phyloP scores from a whole-genome alignment of 2,329 filamentous ascomycete genomes.

The Calonectria multiphialidica region DNA sequence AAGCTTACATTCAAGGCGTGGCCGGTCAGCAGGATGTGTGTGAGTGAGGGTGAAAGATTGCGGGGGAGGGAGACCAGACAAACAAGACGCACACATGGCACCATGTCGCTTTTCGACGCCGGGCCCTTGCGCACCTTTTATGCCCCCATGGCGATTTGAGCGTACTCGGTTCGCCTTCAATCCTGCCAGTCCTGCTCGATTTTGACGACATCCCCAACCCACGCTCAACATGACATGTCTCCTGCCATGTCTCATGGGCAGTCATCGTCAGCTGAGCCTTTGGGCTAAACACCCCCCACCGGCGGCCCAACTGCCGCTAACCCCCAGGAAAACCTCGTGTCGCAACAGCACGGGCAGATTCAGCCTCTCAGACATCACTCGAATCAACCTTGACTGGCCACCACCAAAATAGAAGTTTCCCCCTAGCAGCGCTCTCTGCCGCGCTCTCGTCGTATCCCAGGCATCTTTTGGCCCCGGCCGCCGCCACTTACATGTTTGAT shows the following conservation, averaged over 20 bases:
- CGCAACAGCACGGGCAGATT: conserved; percentile 8
- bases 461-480: neutral
- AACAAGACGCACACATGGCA: neutral
- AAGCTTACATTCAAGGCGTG: neutral
- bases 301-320: neutral
- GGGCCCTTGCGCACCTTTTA: neutral
- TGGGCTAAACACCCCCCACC: neutral
- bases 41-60: conserved; percentile 10
- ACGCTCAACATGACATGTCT: neutral
- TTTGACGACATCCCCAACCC: neutral
- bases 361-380: conserved; percentile 3
- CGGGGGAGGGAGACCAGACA: conserved; percentile 9
- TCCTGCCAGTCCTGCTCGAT: neutral
- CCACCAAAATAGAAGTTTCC: conserved; percentile 22
- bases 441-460: conserved; percentile 15
- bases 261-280: neutral
- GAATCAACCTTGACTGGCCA: neutral
- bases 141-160: neutral
- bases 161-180: neutral
- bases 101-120: neutral
- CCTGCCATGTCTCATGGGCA: neutral
- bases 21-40: neutral
- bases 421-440: neutral
- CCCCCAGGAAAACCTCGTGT: conserved; percentile 11
- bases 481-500: neutral